phyloP scores from a whole-genome alignment of 192 early-diverging fungal species.

The Entomortierella chlamydospora region DNA sequence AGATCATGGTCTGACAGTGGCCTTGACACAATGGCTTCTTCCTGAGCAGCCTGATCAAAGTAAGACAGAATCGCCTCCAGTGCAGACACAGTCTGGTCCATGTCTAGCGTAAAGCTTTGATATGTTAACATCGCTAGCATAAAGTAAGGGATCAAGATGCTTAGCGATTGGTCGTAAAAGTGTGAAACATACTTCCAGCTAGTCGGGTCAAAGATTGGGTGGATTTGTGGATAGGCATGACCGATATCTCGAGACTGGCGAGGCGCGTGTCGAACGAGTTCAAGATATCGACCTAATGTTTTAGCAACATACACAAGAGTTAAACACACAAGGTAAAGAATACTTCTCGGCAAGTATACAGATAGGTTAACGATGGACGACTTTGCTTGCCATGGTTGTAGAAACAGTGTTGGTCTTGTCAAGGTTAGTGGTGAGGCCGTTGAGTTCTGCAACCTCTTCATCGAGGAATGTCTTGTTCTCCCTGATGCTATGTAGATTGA shows the following conservation, averaged over 20 bases:
- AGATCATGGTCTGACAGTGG: constrained; percentile 60
- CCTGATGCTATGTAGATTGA: constrained; percentile 9
- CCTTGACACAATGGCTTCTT: constrained; percentile 74
- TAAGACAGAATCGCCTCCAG: constrained; percentile 73
- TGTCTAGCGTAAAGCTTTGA: constrained; percentile 58
- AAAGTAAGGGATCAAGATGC: no score
- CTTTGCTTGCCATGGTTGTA: constrained; percentile 45
- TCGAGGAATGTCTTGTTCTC: constrained; percentile 55
- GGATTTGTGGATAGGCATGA: constrained; percentile 82
- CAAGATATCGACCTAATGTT: constrained; percentile 71
- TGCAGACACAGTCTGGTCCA: constrained; percentile 70
- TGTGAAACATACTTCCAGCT: constrained; percentile 71
- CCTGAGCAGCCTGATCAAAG: constrained; percentile 74
- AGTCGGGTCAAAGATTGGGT: constrained; percentile 79
- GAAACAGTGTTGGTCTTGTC: constrained; percentile 55
- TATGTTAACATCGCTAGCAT: not conserved
- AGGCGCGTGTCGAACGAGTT: constrained; percentile 82
- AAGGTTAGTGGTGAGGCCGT: constrained; percentile 45
- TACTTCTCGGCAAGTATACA: no score
- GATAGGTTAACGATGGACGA: no score
- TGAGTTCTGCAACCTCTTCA: constrained; percentile 56
- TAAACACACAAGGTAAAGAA: not conserved
- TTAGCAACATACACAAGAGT: not conserved
- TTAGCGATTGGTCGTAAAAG: no score
- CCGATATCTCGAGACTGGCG: constrained; percentile 76